These are phyloP conservation scores for Penicillium robsamsonii DNA, from an alignment of 495 filamentous ascomycete genomes.

Conservation along the genomic window DNA sequence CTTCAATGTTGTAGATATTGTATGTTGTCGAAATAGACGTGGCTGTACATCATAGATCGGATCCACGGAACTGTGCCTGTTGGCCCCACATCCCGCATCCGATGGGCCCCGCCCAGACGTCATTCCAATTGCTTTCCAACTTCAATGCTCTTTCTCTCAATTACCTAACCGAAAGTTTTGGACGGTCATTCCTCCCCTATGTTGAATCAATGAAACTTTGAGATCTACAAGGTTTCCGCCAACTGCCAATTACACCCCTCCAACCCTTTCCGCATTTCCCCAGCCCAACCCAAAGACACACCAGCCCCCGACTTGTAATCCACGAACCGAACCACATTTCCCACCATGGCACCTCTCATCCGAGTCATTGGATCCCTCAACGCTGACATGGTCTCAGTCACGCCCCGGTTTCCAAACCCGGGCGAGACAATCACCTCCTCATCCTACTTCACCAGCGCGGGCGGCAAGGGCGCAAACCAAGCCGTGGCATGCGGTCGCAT, in stretches of 20 bases:
- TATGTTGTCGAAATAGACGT: neutral
- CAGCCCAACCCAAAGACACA: neutral
- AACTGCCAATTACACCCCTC: neutral
- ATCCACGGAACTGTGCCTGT: neutral
- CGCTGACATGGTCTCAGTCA: slow-evolving; percentile 84
- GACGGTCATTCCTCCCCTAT: neutral
- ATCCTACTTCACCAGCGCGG: slow-evolving; percentile 73
- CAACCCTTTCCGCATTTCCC: neutral
- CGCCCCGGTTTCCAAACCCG: slow-evolving; percentile 72
- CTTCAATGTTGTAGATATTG: neutral
- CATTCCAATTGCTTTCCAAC: neutral
- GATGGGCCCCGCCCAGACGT: neutral
- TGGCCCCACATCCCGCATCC: neutral
- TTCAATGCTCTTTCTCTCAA: neutral
- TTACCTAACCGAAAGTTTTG: neutral
- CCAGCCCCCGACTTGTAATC: neutral
- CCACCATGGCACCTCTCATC: slow-evolving; percentile 53
- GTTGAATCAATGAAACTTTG: no score
- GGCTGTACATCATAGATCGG: slow-evolving; percentile 1
- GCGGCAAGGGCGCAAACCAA: slow-evolving; percentile 96
- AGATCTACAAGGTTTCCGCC: no score
- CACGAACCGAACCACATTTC: neutral
- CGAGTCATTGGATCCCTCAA: slow-evolving; percentile 91
- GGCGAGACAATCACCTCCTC: slow-evolving; percentile 87
- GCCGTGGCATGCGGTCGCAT: slow-evolving; percentile 75